Base-by-base conservation (phyloP, 1,284 basidiomycete genomes). In the Tremellales sp. region DNA sequence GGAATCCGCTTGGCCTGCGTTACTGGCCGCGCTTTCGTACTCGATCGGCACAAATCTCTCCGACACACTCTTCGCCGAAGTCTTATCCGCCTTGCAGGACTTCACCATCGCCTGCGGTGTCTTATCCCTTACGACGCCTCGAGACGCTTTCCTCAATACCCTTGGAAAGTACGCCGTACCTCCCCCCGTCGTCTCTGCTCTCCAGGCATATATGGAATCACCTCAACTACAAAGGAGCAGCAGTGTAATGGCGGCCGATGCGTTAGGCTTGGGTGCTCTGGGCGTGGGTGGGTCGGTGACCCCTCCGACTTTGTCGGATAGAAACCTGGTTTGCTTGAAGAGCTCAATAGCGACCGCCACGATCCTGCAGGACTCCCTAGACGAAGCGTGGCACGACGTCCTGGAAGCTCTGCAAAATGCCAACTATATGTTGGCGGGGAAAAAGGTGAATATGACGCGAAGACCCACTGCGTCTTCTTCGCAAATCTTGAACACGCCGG, bases 381-480 rank as follows among this genome's bases (percentile, higher is more conserved):
- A 84, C 9, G 78, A 82, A 31, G 88, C 86, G 53, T 98, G 94
- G 94, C 91, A 89, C 65, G 80, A 85, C 37, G 81, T 97, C 6
- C 78, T 98, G 38, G 91, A 95, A 63, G 82, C 85, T 1, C 72
- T 95, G 29, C 91, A 95, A 71, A 94, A 92, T 58, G 90, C 91
- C 5, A 90, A 93, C 57, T 91, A 89, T 61, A 87, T 95, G 14
- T 76, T 95, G 24, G 80, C 81, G 3, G 75, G 80, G 41, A 83
- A 81, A 57, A 50, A 56, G 26, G 40, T 4, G 12, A 38, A 32
- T 2, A 36, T 43, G n/a, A 43, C 42, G 4, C 34, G 56, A 22
- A 42, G 54, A 26, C 45, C 54, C 5, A 51, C 54, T 19, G 48
- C 47, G n/a, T 27, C 45, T 4, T 50, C 32, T 4, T 21, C 43